These are phyloP conservation scores for Aspergillus sp. DNA, from an alignment of 2,329 filamentous ascomycete genomes.

Conservation along the genomic window DNA sequence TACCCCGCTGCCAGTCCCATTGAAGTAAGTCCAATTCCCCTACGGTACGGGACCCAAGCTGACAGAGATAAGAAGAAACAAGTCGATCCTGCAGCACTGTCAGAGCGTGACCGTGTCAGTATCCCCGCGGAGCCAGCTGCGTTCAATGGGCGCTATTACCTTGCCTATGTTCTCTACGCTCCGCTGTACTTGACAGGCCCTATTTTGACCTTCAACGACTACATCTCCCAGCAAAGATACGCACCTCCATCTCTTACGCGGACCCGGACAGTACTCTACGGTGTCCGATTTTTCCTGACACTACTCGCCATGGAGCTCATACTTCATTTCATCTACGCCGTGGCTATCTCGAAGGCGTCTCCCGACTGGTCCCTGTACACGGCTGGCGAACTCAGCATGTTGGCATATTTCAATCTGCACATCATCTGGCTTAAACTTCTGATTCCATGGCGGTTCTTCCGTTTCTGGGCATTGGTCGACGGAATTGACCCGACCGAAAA, in stretches of 20 bases:
- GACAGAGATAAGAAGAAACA: constrained; percentile 87
- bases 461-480: constrained; percentile 90
- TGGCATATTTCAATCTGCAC: constrained; percentile 94
- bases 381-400: constrained; percentile 80
- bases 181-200: constrained; percentile 91
- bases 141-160: constrained; percentile 79
- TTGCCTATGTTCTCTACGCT: constrained; percentile 87
- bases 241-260: constrained; percentile 69
- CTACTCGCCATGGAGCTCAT: constrained; percentile 89
- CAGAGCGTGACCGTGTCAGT: constrained; percentile 81
- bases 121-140: constrained; percentile 71
- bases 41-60: constrained; percentile 21
- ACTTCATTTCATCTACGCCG: constrained; percentile 88
- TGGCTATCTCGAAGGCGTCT: constrained; percentile 81
- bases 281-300: constrained; percentile 74
- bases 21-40: constrained; percentile 66
- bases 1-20: constrained; percentile 65
- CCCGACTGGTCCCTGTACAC: constrained; percentile 84
- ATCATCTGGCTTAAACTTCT: constrained; percentile 98
- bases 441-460: constrained; percentile 96
- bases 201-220: constrained; percentile 97
- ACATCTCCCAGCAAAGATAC: constrained; percentile 81
- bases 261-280: constrained; percentile 76
- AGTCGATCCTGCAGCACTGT: constrained; percentile 81
- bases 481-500: constrained; percentile 95